Conservation (phyloP, 805 yeast genomes). For the Sugiyamaella mastotermitis region DNA sequence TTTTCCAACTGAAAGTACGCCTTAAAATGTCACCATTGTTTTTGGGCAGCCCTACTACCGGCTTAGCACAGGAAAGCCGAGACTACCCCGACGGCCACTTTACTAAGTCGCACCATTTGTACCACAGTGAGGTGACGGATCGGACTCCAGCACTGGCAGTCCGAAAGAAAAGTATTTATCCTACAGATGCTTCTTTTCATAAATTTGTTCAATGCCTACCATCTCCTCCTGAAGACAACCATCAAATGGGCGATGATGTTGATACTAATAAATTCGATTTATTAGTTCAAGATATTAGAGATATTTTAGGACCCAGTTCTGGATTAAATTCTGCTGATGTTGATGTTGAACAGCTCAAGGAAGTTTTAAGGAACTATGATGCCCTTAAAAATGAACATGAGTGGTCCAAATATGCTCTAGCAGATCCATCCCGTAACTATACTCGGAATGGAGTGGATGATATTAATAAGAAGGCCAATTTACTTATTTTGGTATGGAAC, state of each 20-base stretch:
- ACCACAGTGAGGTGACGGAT: no score
- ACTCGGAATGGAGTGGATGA: constrained; percentile 70
- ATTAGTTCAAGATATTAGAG: constrained; percentile 31
- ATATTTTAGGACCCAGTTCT: constrained; percentile 32
- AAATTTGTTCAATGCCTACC: no score
- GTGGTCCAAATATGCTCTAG: constrained; percentile 54
- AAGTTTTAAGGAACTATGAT: constrained; percentile 42
- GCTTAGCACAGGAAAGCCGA: no score
- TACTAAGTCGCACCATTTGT: no score
- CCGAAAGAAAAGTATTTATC: no score
- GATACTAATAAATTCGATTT: constrained; percentile 14
- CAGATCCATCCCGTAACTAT: constrained; percentile 44
- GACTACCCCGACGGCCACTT: no score
- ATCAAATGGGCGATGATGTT: background rate
- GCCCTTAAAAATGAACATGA: constrained; percentile 38
- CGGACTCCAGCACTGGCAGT: no score
- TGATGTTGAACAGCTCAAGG: constrained; percentile 42
- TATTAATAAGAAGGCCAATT: constrained; percentile 64
- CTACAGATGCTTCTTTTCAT: no score
- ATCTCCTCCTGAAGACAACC: background rate
- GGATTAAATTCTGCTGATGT: constrained; percentile 43
- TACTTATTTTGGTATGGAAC: constrained; percentile 63
- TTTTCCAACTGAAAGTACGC: no score
- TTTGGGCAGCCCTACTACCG: no score
- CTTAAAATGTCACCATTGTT: no score